Evolutionary conservation across 495 filamentous ascomycete genomes (phyloP), one percentile per base, ranked within the genome.

Genomic region (Tirmania nivea): DNA sequence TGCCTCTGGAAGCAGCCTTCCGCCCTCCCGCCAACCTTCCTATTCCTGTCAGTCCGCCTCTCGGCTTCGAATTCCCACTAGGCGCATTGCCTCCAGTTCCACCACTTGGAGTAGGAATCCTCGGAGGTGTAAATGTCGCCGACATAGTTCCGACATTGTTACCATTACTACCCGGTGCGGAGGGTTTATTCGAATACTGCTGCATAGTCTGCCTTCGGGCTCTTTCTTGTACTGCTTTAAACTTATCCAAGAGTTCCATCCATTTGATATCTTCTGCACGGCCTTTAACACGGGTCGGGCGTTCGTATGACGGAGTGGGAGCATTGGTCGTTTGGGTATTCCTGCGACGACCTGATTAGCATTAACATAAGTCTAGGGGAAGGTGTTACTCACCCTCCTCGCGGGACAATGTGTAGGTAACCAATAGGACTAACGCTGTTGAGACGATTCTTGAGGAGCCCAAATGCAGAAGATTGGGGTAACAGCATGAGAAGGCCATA

Each of bases 401-500:
- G 78, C 14, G 77, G 83, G 56, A 78, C 78, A 57, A 83, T 78
- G 60, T 96, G 89, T 55, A 99, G 75, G 62, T 93, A 93, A 21
- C 90, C 90, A 64, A 96, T 96, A 51, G 88, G 88, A 71, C 83
- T 88, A 55, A 96, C 92, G 68, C 83, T 90, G 66, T 94, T 94
- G 48, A 99, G 72, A 42, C 92, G 84, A 64, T 99, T 99, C 63
- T 95, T 99, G 25, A 99, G 73, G 2, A 88, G 87, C 8, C 88
- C 89, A 67, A 99, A 99, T 10, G 92, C 92, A 34, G 87, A 89
- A 20, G 86, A 94, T 67, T 99, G 92, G 2, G 92, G 92, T 12
- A 99, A 77, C 48, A 99, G 80, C 92, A 99, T 99, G 52, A 99
- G 72, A 10, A 99, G 74, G 34, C 92, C 92, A 62, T 95, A 99